A percentile compares a stretch with the other conserved stretches of the same genome.
Evolutionary conservation across 2,329 filamentous ascomycete genomes (phyloP).

Genomic region (Hirsutella rhossiliensis): DNA sequence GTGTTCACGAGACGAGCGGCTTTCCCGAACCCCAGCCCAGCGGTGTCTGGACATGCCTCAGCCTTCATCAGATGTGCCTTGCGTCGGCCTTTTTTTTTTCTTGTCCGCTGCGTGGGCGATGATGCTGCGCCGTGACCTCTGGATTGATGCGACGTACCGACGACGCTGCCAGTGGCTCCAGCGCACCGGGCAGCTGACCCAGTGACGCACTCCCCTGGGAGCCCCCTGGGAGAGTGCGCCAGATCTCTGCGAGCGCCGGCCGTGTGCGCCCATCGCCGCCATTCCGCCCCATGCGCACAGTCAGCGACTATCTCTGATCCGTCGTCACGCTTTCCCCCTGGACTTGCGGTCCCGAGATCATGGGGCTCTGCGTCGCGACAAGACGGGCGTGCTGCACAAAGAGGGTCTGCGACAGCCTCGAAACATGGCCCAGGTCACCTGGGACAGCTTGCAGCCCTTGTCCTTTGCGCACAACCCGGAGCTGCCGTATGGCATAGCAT

Average conservation of each 20-base stretch:
- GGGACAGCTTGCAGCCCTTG: background rate
- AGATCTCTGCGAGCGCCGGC: background rate
- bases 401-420: background rate
- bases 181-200: constrained; percentile 8
- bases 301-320: too few species aligned
- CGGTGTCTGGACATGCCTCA: too few species aligned
- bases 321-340: too few species aligned
- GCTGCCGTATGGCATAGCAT: background rate
- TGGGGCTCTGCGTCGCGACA: background rate
- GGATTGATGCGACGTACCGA: background rate
- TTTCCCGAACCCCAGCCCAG: too few species aligned
- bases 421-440: constrained; percentile 2
- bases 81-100: too few species aligned
- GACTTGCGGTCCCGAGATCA: too few species aligned
- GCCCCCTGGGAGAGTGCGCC: background rate
- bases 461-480: constrained; percentile 1
- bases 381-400: background rate
- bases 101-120: background rate
- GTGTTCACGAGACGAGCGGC: background rate
- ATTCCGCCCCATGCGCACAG: too few species aligned
- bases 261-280: too few species aligned
- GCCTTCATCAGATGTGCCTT: too few species aligned
- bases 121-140: background rate
- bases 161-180: constrained; percentile 6
- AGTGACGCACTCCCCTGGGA: constrained; percentile 1